These are phyloP conservation scores for Tuber brumale DNA, from an alignment of 495 filamentous ascomycete genomes.

Conservation along the genomic window DNA sequence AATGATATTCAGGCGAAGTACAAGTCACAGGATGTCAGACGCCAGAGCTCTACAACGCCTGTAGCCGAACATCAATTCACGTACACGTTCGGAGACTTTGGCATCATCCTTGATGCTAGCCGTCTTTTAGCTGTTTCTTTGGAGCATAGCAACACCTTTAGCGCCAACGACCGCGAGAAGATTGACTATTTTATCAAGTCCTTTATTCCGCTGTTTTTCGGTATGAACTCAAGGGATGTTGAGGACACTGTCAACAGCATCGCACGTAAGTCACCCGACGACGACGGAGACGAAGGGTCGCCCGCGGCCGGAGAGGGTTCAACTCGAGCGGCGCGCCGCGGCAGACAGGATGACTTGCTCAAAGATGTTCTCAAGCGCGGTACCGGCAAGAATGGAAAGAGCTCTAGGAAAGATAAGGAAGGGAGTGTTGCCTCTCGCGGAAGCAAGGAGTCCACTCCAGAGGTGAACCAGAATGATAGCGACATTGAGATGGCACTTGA, in stretches of 20 bases:
- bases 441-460: slow-evolving; percentile 84
- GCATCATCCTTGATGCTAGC: slow-evolving; percentile 72
- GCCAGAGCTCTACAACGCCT: slow-evolving; percentile 54
- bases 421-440: slow-evolving; percentile 55
- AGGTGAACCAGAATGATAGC: slow-evolving; percentile 62
- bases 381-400: slow-evolving; percentile 59
- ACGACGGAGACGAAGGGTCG: slow-evolving; percentile 61
- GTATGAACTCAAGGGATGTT: slow-evolving; percentile 67
- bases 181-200: slow-evolving; percentile 77
- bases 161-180: slow-evolving; percentile 63
- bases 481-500: slow-evolving; percentile 57
- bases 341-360: slow-evolving; percentile 52
- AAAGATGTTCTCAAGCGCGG: slow-evolving; percentile 76
- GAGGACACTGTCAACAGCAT: slow-evolving; percentile 69
- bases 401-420: slow-evolving; percentile 60
- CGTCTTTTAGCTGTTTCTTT: slow-evolving; percentile 71
- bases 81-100: slow-evolving; percentile 65
- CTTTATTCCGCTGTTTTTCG: slow-evolving; percentile 85
- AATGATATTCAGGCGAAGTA: slow-evolving; percentile 79
- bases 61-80: slow-evolving; percentile 64
- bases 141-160: slow-evolving; percentile 59
- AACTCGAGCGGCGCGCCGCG: slow-evolving; percentile 28
- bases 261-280: slow-evolving; percentile 55
- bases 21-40: slow-evolving; percentile 69
- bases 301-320: slow-evolving; percentile 32